These are phyloP conservation scores for Rutstroemia sydowiana DNA, from an alignment of 2,329 filamentous ascomycete genomes.

Conservation along the genomic window DNA sequence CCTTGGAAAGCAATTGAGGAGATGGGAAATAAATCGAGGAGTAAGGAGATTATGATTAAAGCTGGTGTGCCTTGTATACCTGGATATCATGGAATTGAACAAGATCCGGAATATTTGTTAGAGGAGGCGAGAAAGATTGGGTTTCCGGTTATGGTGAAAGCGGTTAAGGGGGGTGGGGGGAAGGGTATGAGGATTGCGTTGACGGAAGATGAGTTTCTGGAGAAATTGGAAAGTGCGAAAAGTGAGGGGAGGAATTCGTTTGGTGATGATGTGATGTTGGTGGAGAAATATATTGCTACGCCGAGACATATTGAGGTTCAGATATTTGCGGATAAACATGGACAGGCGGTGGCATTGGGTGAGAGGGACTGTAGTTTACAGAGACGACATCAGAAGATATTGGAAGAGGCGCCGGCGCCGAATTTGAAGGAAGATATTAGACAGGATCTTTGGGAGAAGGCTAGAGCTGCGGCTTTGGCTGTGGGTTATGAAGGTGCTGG, in stretches of 20 bases:
- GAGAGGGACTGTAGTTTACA: constrained; percentile 87
- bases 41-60: constrained; percentile 92
- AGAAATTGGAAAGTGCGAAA: constrained; percentile 64
- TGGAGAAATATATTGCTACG: constrained; percentile 74
- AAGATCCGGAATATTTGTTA: constrained; percentile 56
- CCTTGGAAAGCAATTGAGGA: constrained; percentile 74
- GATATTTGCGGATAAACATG: constrained; percentile 76
- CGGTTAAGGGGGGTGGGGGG: constrained; percentile 71
- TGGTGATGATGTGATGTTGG: constrained; percentile 76
- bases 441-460: constrained; percentile 58
- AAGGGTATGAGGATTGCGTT: constrained; percentile 78
- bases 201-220: constrained; percentile 58
- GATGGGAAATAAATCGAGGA: constrained; percentile 90
- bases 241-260: constrained; percentile 73
- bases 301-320: constrained; percentile 86
- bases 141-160: constrained; percentile 71
- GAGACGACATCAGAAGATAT: constrained; percentile 79
- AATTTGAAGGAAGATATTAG: constrained; percentile 50
- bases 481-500: constrained; percentile 85
- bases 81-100: constrained; percentile 85
- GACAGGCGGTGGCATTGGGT: constrained; percentile 73
- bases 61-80: constrained; percentile 96
- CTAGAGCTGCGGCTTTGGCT: constrained; percentile 59
- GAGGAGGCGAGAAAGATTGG: constrained; percentile 63
- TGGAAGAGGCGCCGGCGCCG: constrained; percentile 83